Evolutionary conservation across 495 filamentous ascomycete species (phyloP).

Genomic region (Bathelium albidoporum): DNA sequence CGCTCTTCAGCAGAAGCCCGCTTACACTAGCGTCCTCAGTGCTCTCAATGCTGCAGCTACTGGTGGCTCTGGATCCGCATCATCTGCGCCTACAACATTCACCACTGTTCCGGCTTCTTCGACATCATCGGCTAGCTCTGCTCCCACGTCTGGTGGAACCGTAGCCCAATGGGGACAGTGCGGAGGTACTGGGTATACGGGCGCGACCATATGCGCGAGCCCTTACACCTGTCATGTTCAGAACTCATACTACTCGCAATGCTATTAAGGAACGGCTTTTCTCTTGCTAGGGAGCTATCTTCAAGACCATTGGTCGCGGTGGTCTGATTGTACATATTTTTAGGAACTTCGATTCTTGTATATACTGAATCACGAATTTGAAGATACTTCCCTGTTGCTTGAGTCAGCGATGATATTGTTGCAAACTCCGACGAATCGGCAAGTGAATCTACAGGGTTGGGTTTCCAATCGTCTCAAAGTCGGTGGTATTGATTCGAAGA

Average conservation of each 20-base stretch:
- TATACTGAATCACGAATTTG: too few relatives aligned
- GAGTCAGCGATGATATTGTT: too few relatives aligned
- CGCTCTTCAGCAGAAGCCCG: not conserved
- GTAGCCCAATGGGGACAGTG: slow-evolving; percentile 11
- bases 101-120: not conserved
- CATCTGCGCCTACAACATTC: not conserved
- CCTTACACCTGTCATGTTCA: slow-evolving; percentile 11
- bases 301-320: not conserved
- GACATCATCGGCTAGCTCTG: not conserved
- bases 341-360: not conserved
- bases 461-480: too few relatives aligned
- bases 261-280: not conserved
- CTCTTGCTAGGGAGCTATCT: not conserved
- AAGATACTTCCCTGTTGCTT: too few relatives aligned
- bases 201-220: slow-evolving; percentile 15
- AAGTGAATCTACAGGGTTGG: too few relatives aligned
- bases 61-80: not conserved
- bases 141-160: not conserved
- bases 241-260: slow-evolving; percentile 21
- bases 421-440: too few relatives aligned
- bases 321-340: not conserved
- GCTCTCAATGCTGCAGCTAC: not conserved
- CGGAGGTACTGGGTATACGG: slow-evolving; percentile 17
- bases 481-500: too few relatives aligned
- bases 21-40: slow-evolving; percentile 1